Conservation (phyloP, 345 rosid species). For the Eucalyptus curtisii region DNA sequence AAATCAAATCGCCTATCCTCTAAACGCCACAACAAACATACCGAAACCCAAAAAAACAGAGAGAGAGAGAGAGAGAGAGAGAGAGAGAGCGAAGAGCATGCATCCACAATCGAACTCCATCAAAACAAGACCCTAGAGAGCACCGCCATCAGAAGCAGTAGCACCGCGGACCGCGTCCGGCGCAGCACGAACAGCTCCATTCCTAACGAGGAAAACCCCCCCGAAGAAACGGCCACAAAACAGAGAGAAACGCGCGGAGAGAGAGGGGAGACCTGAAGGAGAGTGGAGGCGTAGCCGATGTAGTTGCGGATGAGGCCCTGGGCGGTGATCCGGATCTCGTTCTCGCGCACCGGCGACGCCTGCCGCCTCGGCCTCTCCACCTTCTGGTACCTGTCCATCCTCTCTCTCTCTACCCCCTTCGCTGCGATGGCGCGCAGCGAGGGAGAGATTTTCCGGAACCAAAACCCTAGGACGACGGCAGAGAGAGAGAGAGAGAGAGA, state of each 20-base stretch:
- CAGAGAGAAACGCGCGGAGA: neutral
- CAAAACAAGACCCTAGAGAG: neutral
- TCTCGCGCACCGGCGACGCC: slow-evolving; percentile 59
- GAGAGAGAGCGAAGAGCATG: neutral
- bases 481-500: slow-evolving; percentile 2
- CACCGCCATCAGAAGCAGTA: neutral
- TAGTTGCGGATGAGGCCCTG: slow-evolving; percentile 71
- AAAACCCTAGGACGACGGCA: neutral
- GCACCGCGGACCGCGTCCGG: neutral
- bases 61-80: neutral
- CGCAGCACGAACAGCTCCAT: neutral
- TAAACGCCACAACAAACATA: neutral
- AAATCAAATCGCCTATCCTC: neutral
- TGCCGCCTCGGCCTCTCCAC: slow-evolving; percentile 64
- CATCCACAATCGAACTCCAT: neutral
- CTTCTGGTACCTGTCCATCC: slow-evolving; percentile 81
- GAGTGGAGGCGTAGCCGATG: slow-evolving; percentile 69
- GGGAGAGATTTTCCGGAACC: neutral
- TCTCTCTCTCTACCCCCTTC: neutral
- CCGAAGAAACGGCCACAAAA: neutral
- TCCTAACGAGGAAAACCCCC: neutral
- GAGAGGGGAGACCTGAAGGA: slow-evolving; percentile 46
- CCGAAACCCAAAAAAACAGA: neutral
- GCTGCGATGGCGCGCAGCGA: neutral
- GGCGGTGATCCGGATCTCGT: slow-evolving; percentile 89